Conservation (phyloP, 129 eudicot genomes). For the Apium graveolens region DNA sequence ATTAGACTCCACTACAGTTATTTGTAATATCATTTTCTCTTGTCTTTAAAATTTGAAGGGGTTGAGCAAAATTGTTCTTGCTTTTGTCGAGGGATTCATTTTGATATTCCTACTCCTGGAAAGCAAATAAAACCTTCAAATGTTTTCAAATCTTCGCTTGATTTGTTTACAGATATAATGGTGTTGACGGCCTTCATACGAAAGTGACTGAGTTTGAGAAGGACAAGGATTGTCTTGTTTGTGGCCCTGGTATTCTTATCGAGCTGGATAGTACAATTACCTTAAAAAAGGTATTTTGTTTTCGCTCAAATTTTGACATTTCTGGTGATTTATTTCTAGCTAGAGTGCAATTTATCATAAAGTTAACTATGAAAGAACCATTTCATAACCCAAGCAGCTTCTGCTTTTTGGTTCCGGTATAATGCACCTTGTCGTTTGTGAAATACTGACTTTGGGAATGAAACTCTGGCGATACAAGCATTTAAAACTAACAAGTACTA, state of each 20-base stretch:
- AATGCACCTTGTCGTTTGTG: not conserved
- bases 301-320: not conserved
- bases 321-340: not conserved
- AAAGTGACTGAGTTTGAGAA: conserved; percentile 80
- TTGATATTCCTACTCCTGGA: not conserved
- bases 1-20: not conserved
- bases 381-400: not conserved
- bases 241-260: conserved; percentile 84
- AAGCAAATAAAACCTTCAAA: not conserved
- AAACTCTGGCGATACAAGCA: no score
- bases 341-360: not conserved
- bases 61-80: not conserved
- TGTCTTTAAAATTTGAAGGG: not conserved
- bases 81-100: not conserved
- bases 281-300: conserved; percentile 45
- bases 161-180: conserved; percentile 59
- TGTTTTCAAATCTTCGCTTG: not conserved
- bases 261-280: conserved; percentile 74
- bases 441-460: not conserved
- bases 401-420: not conserved
- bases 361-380: not conserved
- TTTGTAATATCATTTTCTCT: not conserved
- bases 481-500: not conserved
- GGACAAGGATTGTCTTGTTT: conserved; percentile 54
- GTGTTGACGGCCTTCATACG: conserved; percentile 87